Percentiles rank a stretch among this genome's conserved stretches.
phyloP scores from a whole-genome alignment of 75 land plant species.

The Cryptomeria japonica region DNA sequence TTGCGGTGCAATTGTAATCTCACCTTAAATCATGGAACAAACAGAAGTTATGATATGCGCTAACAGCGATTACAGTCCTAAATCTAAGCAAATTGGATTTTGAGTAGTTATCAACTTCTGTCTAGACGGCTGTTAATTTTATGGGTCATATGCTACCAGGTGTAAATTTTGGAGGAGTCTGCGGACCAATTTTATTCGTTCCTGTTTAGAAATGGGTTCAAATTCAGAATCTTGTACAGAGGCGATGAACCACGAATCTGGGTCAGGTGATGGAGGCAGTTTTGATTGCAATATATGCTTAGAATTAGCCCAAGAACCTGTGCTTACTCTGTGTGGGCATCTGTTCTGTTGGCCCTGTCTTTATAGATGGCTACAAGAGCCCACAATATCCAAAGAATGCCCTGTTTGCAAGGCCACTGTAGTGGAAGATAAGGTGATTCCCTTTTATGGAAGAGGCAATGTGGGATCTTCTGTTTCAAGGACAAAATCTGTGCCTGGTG shows the following conservation, averaged over 20 bases:
- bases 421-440: constrained; percentile 60
- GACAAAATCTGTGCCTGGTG: background rate
- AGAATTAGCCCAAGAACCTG: constrained; percentile 76
- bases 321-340: constrained; percentile 90
- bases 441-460: constrained; percentile 75
- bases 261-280: constrained; percentile 12
- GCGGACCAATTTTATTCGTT: background rate
- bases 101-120: background rate
- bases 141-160: background rate
- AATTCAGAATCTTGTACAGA: background rate
- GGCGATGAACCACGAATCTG: background rate
- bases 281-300: constrained; percentile 93
- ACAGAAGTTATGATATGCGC: no score
- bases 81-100: background rate
- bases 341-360: no score
- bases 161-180: background rate
- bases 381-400: constrained; percentile 52
- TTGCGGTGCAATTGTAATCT: no score
- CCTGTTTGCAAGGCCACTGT: constrained; percentile 84
- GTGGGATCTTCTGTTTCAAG: constrained; percentile 12
- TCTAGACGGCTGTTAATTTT: background rate
- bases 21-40: no score
- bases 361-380: constrained; percentile 71
- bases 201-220: background rate
- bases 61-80: background rate